Percentiles rank a stretch among this genome's conserved stretches.
These are phyloP conservation scores for Penicillium paradoxum DNA, from an alignment of 495 filamentous ascomycete genomes.

Conservation along the genomic window DNA sequence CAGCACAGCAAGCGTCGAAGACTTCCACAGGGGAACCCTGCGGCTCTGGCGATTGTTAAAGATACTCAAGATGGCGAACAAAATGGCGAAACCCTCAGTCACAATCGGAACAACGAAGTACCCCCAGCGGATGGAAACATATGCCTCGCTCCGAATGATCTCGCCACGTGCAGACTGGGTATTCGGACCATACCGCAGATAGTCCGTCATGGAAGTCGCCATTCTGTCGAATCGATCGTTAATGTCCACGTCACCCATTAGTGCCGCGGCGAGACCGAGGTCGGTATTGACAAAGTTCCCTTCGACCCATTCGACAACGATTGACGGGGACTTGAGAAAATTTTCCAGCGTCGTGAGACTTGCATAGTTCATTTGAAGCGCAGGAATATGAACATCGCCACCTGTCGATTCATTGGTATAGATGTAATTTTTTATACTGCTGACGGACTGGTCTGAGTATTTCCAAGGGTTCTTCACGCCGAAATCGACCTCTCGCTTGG, in stretches of 20 bases:
- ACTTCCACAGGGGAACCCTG: slow-evolving; percentile 18
- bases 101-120: slow-evolving; percentile 17
- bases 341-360: slow-evolving; percentile 2
- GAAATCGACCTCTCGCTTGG: slow-evolving; percentile 10
- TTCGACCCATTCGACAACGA: slow-evolving; percentile 9
- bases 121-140: slow-evolving; percentile 15
- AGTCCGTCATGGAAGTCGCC: slow-evolving; percentile 16
- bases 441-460: neutral
- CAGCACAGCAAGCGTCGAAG: slow-evolving; percentile 18
- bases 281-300: slow-evolving; percentile 12
- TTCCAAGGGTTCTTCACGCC: slow-evolving; percentile 12
- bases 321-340: slow-evolving; percentile 11
- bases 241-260: slow-evolving; percentile 10
- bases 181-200: slow-evolving; percentile 15
- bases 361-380: neutral
- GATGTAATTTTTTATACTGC: neutral
- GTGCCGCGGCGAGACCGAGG: slow-evolving; percentile 8
- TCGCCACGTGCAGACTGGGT: slow-evolving; percentile 5
- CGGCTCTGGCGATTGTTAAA: slow-evolving; percentile 15
- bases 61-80: slow-evolving; percentile 16
- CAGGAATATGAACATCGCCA: neutral
- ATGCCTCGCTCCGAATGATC: slow-evolving; percentile 6
- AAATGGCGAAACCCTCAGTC: slow-evolving; percentile 9
- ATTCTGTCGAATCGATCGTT: slow-evolving; percentile 11
- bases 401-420: neutral